These are phyloP conservation scores for Arthromyces matolae DNA, from an alignment of 768 basidiomycete genomes.

Conservation along the genomic window DNA sequence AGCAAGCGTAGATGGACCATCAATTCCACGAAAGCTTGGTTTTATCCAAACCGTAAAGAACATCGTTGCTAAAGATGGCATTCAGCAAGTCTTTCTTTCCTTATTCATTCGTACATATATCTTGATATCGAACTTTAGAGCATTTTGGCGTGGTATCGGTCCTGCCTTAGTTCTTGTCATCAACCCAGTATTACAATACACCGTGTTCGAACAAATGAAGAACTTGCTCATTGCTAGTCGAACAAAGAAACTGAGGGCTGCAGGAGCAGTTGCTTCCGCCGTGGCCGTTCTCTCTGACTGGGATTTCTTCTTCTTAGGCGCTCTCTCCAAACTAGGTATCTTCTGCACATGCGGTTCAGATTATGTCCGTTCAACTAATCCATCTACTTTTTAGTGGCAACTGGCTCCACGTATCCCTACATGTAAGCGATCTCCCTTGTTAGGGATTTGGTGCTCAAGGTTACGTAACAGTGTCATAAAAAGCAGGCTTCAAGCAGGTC, in stretches of 20 bases:
- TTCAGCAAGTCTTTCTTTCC: slow-evolving; percentile 30
- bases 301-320: slow-evolving; percentile 95
- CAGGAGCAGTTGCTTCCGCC: slow-evolving; percentile 39
- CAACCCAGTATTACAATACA: slow-evolving; percentile 94
- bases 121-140: slow-evolving; percentile 34
- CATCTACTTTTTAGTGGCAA: slow-evolving; percentile 38
- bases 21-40: slow-evolving; percentile 44
- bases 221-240: slow-evolving; percentile 69
- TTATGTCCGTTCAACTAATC: too few species aligned
- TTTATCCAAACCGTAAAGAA: slow-evolving; percentile 62
- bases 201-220: slow-evolving; percentile 93
- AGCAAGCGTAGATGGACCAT: slow-evolving; percentile 25
- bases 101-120: neutral
- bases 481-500: slow-evolving; percentile 74
- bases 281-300: slow-evolving; percentile 65
- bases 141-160: slow-evolving; percentile 90
- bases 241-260: slow-evolving; percentile 47
- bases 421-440: slow-evolving; percentile 31
- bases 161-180: slow-evolving; percentile 91
- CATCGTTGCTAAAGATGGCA: slow-evolving; percentile 72
- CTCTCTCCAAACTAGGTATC: slow-evolving; percentile 83
- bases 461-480: slow-evolving; percentile 56
- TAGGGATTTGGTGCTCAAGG: neutral
- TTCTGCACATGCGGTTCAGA: too few species aligned
- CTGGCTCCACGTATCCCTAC: slow-evolving; percentile 46